Base-by-base conservation (phyloP, 192 early-diverging fungal species). In the Backusella luteola region DNA sequence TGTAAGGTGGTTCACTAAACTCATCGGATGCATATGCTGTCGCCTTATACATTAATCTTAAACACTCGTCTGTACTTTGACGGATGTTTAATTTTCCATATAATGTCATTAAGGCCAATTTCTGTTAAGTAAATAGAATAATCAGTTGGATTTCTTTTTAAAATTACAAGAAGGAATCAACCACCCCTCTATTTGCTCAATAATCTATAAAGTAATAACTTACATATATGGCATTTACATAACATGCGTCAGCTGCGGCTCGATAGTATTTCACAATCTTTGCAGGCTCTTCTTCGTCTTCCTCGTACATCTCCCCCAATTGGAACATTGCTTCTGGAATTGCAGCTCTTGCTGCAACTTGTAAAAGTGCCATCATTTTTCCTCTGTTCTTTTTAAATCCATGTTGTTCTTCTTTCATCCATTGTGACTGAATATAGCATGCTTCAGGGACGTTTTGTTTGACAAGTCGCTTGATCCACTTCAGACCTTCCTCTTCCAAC, bases 31-130 rank as follows among this genome's bases (percentile, higher is more conserved):
- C 92, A 73, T 92, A 89, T 23, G 91, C 85, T 1, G 92, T 91
- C 2, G 95, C 86, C 38, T 92, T 88, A 73, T 91, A 89, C 79
- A 98, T 85, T 80, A 92, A 94, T 63, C 93, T 90, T 73, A 98
- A 86, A 29, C 92, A 94, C 75, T 94, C 89, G 69, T 91, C 91
- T 59, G 90, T 80, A 77, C 93, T 92, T 66, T 81, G 81, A 26
- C 81, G 80, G 72, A 91, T 90, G 79, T 86, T 84, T 46, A 96
- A 85, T 21, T 89, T 84, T 74, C 95, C 96, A n/a, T 89, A 85
- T 73, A 96, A 82, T 66, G 92, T 89, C 66, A 92, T 87, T 74
- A 89, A 87, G 9, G 94, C 91, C 80, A 96, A 85, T 36, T 93
- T 91, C 90, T 93, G 86, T 70, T 26, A 41, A 26, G n/a, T 26